Evolutionary conservation across 768 basidiomycete species (phyloP).

Genomic region (Tylopilus cervinicoccineus): DNA sequence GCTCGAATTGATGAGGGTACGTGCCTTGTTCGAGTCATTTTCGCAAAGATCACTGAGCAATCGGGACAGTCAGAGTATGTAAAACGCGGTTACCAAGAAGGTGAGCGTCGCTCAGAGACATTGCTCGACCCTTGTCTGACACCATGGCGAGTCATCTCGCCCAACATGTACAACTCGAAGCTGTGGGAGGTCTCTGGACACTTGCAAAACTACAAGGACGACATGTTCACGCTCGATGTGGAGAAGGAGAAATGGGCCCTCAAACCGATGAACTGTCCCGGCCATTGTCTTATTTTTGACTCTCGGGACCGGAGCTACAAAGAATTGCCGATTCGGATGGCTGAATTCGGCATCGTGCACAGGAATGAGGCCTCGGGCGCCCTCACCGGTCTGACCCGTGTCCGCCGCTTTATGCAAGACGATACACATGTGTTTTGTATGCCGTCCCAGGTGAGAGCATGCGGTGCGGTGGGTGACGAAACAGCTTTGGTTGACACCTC

Average conservation of each 20-base stretch:
- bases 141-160: slow-evolving; percentile 74
- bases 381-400: slow-evolving; percentile 87
- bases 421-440: slow-evolving; percentile 99
- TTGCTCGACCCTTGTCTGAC: slow-evolving; percentile 5
- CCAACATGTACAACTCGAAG: slow-evolving; percentile 95
- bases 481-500: background rate
- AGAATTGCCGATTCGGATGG: slow-evolving; percentile 95
- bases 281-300: slow-evolving; percentile 95
- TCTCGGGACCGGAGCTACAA: slow-evolving; percentile 90
- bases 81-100: slow-evolving; percentile 95
- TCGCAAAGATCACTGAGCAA: slow-evolving; percentile 2
- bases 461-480: background rate
- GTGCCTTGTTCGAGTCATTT: slow-evolving; percentile 26
- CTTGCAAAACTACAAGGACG: slow-evolving; percentile 97
- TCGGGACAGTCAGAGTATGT: slow-evolving; percentile 74
- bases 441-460: slow-evolving; percentile 66
- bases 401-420: slow-evolving; percentile 94
- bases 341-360: slow-evolving; percentile 97
- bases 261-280: slow-evolving; percentile 99
- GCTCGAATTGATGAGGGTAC: slow-evolving; percentile 83
- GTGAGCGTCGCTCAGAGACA: slow-evolving; percentile 31
- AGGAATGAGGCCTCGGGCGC: slow-evolving; percentile 96
- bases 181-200: slow-evolving; percentile 98
- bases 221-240: slow-evolving; percentile 92
- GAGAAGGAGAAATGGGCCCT: slow-evolving; percentile 96